phyloP scores from a whole-genome alignment of 2,329 filamentous ascomycete genomes.

The Monosporascus sp. region DNA sequence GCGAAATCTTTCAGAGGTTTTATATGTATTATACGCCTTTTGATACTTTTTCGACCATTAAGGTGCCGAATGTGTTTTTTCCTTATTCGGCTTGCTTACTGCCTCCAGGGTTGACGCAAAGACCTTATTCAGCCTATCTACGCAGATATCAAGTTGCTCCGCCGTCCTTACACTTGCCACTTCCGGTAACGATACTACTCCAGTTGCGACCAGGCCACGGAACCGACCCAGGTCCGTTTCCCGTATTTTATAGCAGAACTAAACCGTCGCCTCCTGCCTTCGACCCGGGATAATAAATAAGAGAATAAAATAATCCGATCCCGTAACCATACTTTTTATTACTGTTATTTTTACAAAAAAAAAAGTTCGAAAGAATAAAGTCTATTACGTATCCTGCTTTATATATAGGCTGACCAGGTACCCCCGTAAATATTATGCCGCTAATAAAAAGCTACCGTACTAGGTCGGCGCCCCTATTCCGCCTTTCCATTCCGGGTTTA shows the following conservation, averaged over 20 bases:
- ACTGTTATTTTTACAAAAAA: background rate
- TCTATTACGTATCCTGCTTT: background rate
- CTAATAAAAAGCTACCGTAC: background rate
- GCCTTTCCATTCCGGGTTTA: background rate
- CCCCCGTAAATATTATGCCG: background rate
- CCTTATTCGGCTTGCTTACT: background rate
- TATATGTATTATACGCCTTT: background rate
- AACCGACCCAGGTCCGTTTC: background rate
- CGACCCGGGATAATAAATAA: background rate
- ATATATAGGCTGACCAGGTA: background rate
- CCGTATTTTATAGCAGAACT: background rate
- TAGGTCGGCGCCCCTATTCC: background rate
- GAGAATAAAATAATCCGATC: background rate
- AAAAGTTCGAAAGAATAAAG: background rate
- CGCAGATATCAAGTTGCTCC: no score
- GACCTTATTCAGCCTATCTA: background rate
- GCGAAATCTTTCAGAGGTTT: background rate
- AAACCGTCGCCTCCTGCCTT: no score
- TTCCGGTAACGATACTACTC: background rate
- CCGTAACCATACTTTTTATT: background rate
- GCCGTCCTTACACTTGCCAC: no score
- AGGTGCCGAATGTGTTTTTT: background rate
- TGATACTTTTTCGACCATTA: background rate
- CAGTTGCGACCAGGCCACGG: background rate
- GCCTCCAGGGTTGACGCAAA: background rate